Conservation (phyloP, 306 rosid genomes). For the Pyrus pyrifolia region DNA sequence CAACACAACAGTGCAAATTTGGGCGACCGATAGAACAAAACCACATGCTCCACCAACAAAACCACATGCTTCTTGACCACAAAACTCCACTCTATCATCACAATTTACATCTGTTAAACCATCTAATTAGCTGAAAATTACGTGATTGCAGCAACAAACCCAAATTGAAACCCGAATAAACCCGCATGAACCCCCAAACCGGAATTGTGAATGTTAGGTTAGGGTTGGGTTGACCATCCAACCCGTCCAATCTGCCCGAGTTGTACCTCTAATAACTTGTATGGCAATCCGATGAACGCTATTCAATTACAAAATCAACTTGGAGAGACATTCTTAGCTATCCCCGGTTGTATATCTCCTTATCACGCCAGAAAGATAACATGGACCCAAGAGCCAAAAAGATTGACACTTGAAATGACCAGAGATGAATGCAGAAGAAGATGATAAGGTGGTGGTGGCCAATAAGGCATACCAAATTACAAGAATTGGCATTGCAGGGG, state of each 20-base stretch:
- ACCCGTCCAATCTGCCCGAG: no score
- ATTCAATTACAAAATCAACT: neutral
- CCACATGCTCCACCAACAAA: constrained; percentile 53
- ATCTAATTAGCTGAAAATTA: neutral
- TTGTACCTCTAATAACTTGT: neutral
- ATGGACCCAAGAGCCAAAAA: neutral
- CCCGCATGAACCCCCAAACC: no score
- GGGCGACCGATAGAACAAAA: constrained; percentile 31
- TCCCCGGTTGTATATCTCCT: neutral
- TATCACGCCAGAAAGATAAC: neutral
- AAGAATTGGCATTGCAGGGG: neutral
- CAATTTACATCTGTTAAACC: constrained; percentile 1
- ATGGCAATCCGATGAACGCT: neutral
- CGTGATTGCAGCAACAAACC: neutral
- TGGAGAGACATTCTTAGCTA: neutral
- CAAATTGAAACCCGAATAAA: neutral
- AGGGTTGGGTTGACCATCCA: no score
- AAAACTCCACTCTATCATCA: constrained; percentile 9
- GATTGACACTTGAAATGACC: neutral
- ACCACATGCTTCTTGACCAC: constrained; percentile 47
- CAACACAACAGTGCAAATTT: constrained; percentile 30
- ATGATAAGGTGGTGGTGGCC: neutral
- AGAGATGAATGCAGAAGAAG: neutral
- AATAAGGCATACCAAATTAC: neutral
- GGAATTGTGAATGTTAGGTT: no score